These are phyloP conservation scores for Erysiphe pisi DNA, from an alignment of 2,329 filamentous ascomycete species.

Conservation along the genomic window DNA sequence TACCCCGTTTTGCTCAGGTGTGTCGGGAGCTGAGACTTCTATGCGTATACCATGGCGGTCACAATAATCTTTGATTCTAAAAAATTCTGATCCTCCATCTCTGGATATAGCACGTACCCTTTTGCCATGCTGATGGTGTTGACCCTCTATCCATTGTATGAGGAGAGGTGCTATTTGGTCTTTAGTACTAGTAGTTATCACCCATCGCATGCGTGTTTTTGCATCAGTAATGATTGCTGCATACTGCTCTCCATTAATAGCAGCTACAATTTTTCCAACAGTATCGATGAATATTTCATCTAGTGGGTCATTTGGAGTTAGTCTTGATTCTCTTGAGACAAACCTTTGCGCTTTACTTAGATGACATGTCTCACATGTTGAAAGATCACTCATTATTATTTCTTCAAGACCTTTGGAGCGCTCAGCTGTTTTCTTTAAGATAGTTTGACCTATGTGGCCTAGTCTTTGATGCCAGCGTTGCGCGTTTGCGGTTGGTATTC, in stretches of 20 bases:
- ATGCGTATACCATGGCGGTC: no score
- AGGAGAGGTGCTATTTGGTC: neutral
- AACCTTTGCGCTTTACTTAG: neutral
- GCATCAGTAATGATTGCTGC: neutral
- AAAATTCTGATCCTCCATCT: no score
- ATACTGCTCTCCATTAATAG: neutral
- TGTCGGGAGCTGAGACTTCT: no score
- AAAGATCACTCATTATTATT: neutral
- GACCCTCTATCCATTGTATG: neutral
- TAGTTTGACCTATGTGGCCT: neutral
- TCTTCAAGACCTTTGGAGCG: neutral
- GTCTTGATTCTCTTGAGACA: neutral
- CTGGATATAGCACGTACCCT: no score
- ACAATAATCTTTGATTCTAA: no score
- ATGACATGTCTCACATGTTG: neutral
- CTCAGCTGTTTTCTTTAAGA: neutral
- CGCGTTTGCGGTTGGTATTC: neutral
- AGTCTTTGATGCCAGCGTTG: neutral
- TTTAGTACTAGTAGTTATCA: neutral
- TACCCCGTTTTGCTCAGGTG: no score
- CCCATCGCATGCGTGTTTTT: constrained; percentile 15
- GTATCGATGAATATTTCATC: constrained; percentile 27
- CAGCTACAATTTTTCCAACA: neutral
- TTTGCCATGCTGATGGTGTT: neutral
- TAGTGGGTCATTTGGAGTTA: neutral